phyloP scores from a whole-genome alignment of 1,139 yeast species.

The Taphrina communis region DNA sequence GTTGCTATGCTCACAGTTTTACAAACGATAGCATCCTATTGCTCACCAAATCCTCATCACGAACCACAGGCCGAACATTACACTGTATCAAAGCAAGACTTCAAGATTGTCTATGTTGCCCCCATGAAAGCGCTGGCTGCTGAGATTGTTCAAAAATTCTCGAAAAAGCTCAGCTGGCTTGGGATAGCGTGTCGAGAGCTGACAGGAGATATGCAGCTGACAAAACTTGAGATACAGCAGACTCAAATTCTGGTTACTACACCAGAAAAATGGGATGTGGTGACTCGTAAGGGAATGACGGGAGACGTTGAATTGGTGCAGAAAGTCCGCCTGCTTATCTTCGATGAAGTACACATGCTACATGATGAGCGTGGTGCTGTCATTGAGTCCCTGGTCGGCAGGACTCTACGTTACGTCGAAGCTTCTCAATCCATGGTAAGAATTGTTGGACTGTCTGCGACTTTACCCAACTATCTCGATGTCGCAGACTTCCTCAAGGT shows the following conservation, averaged over 20 bases:
- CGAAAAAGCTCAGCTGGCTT: constrained; percentile 77
- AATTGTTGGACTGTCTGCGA: constrained; percentile 95
- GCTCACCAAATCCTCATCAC: constrained; percentile 51
- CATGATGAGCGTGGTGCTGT: constrained; percentile 99
- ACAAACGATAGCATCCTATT: constrained; percentile 75
- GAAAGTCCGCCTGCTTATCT: constrained; percentile 81
- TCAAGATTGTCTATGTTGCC: constrained; percentile 92
- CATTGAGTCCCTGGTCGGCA: constrained; percentile 90
- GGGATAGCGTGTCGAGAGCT: constrained; percentile 86
- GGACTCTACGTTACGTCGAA: constrained; percentile 93
- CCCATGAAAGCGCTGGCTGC: constrained; percentile 97
- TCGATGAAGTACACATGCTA: constrained; percentile 93
- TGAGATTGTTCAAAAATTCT: constrained; percentile 90
- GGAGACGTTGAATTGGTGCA: constrained; percentile 87
- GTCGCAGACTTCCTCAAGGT: constrained; percentile 96
- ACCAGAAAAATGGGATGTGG: constrained; percentile 99
- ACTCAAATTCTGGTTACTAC: constrained; percentile 95
- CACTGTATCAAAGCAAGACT: constrained; percentile 76
- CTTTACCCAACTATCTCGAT: constrained; percentile 89
- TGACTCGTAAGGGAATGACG: constrained; percentile 75
- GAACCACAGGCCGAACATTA: constrained; percentile 52
- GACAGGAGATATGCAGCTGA: constrained; percentile 96
- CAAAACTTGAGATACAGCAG: constrained; percentile 76
- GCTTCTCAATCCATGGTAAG: constrained; percentile 92
- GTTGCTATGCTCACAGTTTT: constrained; percentile 87